Percentiles rank a stretch among this genome's conserved stretches.
Evolutionary conservation across 345 rosid genomes (phyloP).

Genomic region (Passiflora organensis): DNA sequence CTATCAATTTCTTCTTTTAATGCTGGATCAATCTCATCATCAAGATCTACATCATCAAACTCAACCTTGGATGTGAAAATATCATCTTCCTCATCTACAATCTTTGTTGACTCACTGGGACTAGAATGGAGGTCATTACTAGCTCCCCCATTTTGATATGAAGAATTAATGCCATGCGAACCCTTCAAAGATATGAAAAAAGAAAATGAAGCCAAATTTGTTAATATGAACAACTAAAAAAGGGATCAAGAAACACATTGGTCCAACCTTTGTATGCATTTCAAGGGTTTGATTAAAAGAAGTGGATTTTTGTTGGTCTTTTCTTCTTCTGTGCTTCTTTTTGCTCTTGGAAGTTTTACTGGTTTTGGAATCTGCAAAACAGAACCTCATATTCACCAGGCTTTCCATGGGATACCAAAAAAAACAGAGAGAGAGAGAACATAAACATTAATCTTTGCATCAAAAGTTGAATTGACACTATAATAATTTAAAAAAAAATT

Average conservation of each 20-base stretch:
- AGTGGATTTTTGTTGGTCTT: slow-evolving; percentile 17
- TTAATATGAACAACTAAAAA: neutral
- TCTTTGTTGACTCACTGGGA: slow-evolving; percentile 9
- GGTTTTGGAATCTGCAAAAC: slow-evolving; percentile 18
- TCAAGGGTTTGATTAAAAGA: slow-evolving; percentile 8
- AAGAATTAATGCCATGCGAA: slow-evolving; percentile 3
- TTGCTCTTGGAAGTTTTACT: slow-evolving; percentile 22
- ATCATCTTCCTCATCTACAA: slow-evolving; percentile 9
- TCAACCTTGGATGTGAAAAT: slow-evolving; percentile 12
- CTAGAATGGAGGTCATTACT: slow-evolving; percentile 5
- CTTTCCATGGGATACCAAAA: slow-evolving; percentile 39
- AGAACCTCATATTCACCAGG: slow-evolving; percentile 24
- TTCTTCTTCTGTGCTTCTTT: slow-evolving; percentile 23
- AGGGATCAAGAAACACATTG: neutral
- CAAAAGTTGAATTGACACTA: too few relatives aligned
- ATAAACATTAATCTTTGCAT: slow-evolving; percentile 1
- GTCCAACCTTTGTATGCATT: slow-evolving; percentile 10
- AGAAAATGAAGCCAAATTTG: neutral
- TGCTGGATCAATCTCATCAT: slow-evolving; percentile 28
- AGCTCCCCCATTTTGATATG: slow-evolving; percentile 4
- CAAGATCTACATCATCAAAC: slow-evolving; percentile 25
- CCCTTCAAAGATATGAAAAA: slow-evolving; percentile 9
- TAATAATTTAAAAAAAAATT: too few relatives aligned
- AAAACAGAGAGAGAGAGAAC: slow-evolving; percentile 28
- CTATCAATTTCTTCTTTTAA: slow-evolving; percentile 26